Evolutionary conservation across 23 red algal species (phyloP).

Genomic region (Gracilaria caudata): DNA sequence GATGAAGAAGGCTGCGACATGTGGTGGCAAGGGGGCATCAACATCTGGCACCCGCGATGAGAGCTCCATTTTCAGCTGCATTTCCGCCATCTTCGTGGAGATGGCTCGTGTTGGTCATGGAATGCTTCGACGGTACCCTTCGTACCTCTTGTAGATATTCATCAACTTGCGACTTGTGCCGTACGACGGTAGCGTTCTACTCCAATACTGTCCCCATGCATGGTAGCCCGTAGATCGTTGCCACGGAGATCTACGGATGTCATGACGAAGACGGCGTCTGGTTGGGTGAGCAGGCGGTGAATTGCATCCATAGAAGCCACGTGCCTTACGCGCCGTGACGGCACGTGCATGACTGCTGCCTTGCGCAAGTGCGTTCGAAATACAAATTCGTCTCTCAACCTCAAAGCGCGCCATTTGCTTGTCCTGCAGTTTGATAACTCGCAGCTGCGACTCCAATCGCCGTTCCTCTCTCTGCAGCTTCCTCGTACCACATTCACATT

Average conservation of each 20-base stretch:
- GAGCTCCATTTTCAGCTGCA: not conserved
- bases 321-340: not conserved
- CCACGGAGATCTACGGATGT: too few relatives aligned
- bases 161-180: too few relatives aligned
- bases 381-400: constrained; percentile 8
- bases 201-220: too few relatives aligned
- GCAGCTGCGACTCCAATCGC: not conserved
- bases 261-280: too few relatives aligned
- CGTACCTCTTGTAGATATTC: too few relatives aligned
- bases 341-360: constrained; percentile 6
- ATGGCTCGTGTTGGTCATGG: not conserved
- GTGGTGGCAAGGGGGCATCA: not conserved
- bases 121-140: not conserved
- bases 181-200: too few relatives aligned
- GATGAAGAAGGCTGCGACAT: not conserved
- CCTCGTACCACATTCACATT: not conserved
- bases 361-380: constrained; percentile 16
- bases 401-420: constrained; percentile 22
- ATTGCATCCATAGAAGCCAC: not conserved
- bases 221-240: too few relatives aligned
- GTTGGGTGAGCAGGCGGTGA: too few relatives aligned
- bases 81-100: not conserved
- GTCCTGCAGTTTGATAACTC: not conserved
- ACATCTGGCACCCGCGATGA: not conserved
- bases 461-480: not conserved